Evolutionary conservation across 108 stramenopile species (phyloP), one percentile per base, ranked within the genome.

Genomic region (Nitzschia putrida): DNA sequence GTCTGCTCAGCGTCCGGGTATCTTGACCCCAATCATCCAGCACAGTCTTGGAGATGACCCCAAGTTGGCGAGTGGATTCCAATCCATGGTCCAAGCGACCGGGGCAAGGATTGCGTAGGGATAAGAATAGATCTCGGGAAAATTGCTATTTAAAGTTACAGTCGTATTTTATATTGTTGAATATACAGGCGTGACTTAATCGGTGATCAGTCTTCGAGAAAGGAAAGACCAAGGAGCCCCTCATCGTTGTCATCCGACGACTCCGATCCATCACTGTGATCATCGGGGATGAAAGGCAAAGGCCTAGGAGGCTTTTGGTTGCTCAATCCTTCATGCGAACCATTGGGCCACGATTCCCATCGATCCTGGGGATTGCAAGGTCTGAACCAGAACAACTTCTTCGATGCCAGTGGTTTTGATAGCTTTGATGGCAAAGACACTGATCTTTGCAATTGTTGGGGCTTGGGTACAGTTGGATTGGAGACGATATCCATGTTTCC

Each of bases 21-120:
- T 74, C 5, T 43, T 93, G 13, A 59, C 66, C 52, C 85, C 88
- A 34, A 57, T 91, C 47, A 84, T 94, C 53, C 85, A 88, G 55
- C 69, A 73, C 44, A 79, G 83, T 63, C 60, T 91, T 25, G 57
- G 69, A 29, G 53, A 38, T 24, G 88, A 94, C 63, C 78, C 87
- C 4, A 91, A 94, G 74, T 61, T 88, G 47, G 65, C 67, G 47
- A 54, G 69, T 44, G 84, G 85, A 38, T 78, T 93, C 50, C 83
- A 90, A 21, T 55, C 54, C 25, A 77, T 93, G 67, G 73, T 82
- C 45, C 80, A 80, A 61, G 76, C 53, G 39, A 50, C 50, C 10
- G 76, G 76, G 8, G 61, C 64, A 14, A 74, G 52, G 52, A 53
- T 68, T 45, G 50, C 57, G 8, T 74, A 68, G 25, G 6, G 22